These are phyloP conservation scores for Knufia fluminis DNA, from an alignment of 2,329 filamentous ascomycete species.

Conservation along the genomic window DNA sequence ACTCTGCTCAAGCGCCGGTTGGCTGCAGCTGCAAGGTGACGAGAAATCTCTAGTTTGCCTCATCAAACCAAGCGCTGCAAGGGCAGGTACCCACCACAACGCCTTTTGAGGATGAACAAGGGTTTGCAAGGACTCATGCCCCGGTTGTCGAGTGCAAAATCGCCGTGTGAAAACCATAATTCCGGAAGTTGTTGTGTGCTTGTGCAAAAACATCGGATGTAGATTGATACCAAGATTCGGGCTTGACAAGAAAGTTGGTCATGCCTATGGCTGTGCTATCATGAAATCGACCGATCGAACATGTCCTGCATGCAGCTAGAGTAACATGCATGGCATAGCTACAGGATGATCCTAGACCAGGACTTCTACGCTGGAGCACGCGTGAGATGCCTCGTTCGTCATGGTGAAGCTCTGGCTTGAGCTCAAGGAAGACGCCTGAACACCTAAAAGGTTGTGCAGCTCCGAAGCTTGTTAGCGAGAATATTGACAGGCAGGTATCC, in stretches of 20 bases:
- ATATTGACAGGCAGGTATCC: background rate
- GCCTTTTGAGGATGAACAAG: constrained; percentile 4
- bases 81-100: constrained; percentile 4
- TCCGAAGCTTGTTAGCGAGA: background rate
- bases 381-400: background rate
- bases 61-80: background rate
- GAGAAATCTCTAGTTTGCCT: background rate
- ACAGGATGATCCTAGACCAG: background rate
- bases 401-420: constrained; percentile 3
- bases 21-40: constrained; percentile 7
- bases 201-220: background rate
- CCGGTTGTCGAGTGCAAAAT: background rate
- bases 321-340: constrained; percentile 5
- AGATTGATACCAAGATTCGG: background rate
- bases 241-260: background rate
- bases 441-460: background rate
- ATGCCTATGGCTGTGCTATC: background rate
- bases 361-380: background rate
- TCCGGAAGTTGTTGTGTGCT: background rate
- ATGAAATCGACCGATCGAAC: constrained; percentile 8
- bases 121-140: background rate
- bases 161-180: no score
- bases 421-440: background rate
- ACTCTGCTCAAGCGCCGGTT: constrained; percentile 3
- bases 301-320: constrained; percentile 1